These are phyloP conservation scores for Barnettozyma californica DNA, from an alignment of 805 yeast species.

Conservation along the genomic window DNA sequence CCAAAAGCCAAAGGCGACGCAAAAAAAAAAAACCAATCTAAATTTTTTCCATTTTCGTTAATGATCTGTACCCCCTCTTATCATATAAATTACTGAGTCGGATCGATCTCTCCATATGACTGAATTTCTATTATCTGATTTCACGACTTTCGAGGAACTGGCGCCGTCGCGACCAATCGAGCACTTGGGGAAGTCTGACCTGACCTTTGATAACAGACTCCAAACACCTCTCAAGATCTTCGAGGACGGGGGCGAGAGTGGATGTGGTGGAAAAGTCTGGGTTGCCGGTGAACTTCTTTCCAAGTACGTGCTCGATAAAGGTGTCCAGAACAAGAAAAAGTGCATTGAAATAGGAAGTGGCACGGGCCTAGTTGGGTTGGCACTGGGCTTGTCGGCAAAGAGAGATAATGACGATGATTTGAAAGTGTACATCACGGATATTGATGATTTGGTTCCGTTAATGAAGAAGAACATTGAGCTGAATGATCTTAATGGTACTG, in stretches of 20 bases:
- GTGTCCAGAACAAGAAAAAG: slow-evolving; percentile 19
- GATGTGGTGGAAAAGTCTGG: slow-evolving; percentile 65
- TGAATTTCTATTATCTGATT: slow-evolving; percentile 9
- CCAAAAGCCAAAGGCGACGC: no score
- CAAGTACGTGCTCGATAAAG: slow-evolving; percentile 34
- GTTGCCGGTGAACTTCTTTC: slow-evolving; percentile 53
- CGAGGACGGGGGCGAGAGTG: slow-evolving; percentile 54
- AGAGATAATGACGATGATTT: slow-evolving; percentile 24
- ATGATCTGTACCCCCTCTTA: no score
- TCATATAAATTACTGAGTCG: no score
- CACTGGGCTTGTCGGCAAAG: slow-evolving; percentile 25
- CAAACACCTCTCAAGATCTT: slow-evolving; percentile 29
- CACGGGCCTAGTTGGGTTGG: slow-evolving; percentile 49
- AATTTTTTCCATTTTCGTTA: no score
- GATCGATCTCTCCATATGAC: slow-evolving; percentile 2
- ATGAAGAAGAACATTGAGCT: slow-evolving; percentile 41
- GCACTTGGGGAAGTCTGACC: slow-evolving; percentile 34
- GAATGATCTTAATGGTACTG: slow-evolving; percentile 33
- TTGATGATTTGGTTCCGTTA: slow-evolving; percentile 39
- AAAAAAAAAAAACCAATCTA: no score
- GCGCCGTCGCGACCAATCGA: slow-evolving; percentile 30
- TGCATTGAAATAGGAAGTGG: slow-evolving; percentile 54
- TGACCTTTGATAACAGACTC: slow-evolving; percentile 36
- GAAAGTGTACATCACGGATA: slow-evolving; percentile 44
- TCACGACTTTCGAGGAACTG: slow-evolving; percentile 24